A percentile compares a stretch with the other conserved stretches of the same genome.
Evolutionary conservation across 2,329 filamentous ascomycete species (phyloP).

Genomic region (Nothophoma quercina): DNA sequence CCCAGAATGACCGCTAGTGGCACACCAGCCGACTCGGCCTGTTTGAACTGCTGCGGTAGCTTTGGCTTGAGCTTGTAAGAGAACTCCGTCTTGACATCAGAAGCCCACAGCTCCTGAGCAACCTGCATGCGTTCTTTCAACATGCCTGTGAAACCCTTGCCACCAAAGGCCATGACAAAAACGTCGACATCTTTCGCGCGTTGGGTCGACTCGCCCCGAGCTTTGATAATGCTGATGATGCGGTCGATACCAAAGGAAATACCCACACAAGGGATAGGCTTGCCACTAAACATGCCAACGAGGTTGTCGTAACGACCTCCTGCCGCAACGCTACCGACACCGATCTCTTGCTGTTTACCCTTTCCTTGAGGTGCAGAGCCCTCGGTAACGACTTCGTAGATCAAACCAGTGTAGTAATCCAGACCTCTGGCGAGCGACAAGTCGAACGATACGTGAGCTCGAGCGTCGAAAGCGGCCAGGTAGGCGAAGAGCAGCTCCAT

Average conservation of each 20-base stretch:
- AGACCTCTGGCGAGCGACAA: conserved; percentile 87
- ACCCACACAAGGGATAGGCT: conserved; percentile 89
- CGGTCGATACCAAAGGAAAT: conserved; percentile 95
- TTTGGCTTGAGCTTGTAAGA: conserved; percentile 90
- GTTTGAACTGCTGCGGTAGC: conserved; percentile 88
- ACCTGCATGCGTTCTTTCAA: conserved; percentile 85
- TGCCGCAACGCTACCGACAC: conserved; percentile 87
- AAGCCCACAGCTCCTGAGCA: conserved; percentile 79
- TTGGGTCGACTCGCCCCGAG: conserved; percentile 69
- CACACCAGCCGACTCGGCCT: conserved; percentile 78
- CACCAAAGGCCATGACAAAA: conserved; percentile 93
- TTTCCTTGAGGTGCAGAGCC: conserved; percentile 66
- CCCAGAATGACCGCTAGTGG: conserved; percentile 90
- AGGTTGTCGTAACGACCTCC: conserved; percentile 92
- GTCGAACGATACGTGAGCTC: conserved; percentile 83
- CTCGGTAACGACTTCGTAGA: conserved; percentile 88
- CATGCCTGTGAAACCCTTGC: conserved; percentile 81
- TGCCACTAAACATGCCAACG: conserved; percentile 91
- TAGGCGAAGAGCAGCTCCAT: conserved; percentile 84
- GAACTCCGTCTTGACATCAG: conserved; percentile 91
- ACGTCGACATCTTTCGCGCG: conserved; percentile 83
- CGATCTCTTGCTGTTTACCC: conserved; percentile 58
- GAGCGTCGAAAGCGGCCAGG: conserved; percentile 76
- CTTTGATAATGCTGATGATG: conserved; percentile 91
- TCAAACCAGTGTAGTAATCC: conserved; percentile 92